Conservation (phyloP, 306 rosid genomes). For the Vigna radiata region DNA sequence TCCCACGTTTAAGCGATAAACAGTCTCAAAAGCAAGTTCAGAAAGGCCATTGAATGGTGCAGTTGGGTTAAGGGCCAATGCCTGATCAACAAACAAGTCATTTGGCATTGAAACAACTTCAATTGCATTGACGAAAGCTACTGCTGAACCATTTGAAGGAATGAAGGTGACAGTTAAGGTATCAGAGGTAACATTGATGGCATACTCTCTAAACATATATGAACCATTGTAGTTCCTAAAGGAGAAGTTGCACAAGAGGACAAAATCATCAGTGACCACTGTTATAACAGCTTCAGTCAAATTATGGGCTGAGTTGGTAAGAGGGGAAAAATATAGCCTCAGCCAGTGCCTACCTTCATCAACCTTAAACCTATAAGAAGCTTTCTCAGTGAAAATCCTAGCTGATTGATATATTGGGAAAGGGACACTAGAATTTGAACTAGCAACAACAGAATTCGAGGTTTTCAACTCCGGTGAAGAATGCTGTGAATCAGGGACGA, state of each 20-base stretch:
- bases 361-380: slow-evolving; percentile 73
- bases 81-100: slow-evolving; percentile 80
- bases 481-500: slow-evolving; percentile 77
- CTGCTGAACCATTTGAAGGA: slow-evolving; percentile 77
- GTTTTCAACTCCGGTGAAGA: slow-evolving; percentile 59
- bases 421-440: slow-evolving; percentile 65
- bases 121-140: slow-evolving; percentile 86
- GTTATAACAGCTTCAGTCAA: slow-evolving; percentile 74
- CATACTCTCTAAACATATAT: slow-evolving; percentile 82
- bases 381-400: slow-evolving; percentile 65
- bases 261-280: slow-evolving; percentile 78
- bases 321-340: slow-evolving; percentile 77
- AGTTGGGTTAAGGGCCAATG: slow-evolving; percentile 64
- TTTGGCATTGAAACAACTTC: slow-evolving; percentile 91
- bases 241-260: slow-evolving; percentile 77
- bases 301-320: slow-evolving; percentile 54
- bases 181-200: slow-evolving; percentile 74
- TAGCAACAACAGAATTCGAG: slow-evolving; percentile 63
- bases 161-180: slow-evolving; percentile 68
- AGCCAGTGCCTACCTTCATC: slow-evolving; percentile 83
- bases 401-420: slow-evolving; percentile 79
- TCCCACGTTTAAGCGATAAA: slow-evolving; percentile 84
- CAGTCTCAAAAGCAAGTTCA: slow-evolving; percentile 73
- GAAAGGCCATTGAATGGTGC: slow-evolving; percentile 73
- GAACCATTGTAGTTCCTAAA: slow-evolving; percentile 72